Conservation (phyloP, 1,284 basidiomycete species). For the Papiliotrema nemorosa region DNA sequence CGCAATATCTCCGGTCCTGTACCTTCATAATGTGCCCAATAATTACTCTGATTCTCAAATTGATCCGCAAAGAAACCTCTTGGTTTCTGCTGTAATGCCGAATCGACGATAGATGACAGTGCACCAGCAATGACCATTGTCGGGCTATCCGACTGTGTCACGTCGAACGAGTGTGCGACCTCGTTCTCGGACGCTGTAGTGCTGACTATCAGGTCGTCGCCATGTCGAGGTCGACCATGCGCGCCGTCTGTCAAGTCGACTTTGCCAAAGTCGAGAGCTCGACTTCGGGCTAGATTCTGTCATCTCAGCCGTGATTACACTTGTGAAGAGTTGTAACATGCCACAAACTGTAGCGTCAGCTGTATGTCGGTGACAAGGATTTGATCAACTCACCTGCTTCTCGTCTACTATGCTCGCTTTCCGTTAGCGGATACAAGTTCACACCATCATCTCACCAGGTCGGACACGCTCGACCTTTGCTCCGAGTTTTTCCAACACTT, state of each 20-base stretch:
- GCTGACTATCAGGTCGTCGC: slow-evolving; percentile 8
- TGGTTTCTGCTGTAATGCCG: slow-evolving; percentile 26
- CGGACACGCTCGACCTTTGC: slow-evolving; percentile 80
- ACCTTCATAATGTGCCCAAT: slow-evolving; percentile 78
- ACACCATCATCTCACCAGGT: too few species aligned
- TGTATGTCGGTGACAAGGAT: neutral
- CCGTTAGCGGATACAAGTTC: neutral
- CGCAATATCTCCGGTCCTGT: slow-evolving; percentile 96
- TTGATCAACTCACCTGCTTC: slow-evolving; percentile 63
- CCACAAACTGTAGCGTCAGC: slow-evolving; percentile 53
- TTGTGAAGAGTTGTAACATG: slow-evolving; percentile 43
- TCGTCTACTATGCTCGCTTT: slow-evolving; percentile 83
- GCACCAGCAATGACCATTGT: neutral
- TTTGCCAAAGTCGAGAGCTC: slow-evolving; percentile 68
- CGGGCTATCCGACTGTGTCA: neutral
- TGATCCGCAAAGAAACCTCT: slow-evolving; percentile 78
- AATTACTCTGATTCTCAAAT: slow-evolving; percentile 91
- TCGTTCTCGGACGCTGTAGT: slow-evolving; percentile 1
- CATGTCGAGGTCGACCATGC: neutral
- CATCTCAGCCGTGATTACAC: neutral
- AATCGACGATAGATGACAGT: slow-evolving; percentile 1
- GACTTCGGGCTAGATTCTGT: slow-evolving; percentile 77
- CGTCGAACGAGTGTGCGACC: neutral
- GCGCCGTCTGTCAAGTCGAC: slow-evolving; percentile 37
- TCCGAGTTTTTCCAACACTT: slow-evolving; percentile 76